Base-by-base conservation (phyloP, 139 green algal genomes). In the Marvania coccoides region DNA sequence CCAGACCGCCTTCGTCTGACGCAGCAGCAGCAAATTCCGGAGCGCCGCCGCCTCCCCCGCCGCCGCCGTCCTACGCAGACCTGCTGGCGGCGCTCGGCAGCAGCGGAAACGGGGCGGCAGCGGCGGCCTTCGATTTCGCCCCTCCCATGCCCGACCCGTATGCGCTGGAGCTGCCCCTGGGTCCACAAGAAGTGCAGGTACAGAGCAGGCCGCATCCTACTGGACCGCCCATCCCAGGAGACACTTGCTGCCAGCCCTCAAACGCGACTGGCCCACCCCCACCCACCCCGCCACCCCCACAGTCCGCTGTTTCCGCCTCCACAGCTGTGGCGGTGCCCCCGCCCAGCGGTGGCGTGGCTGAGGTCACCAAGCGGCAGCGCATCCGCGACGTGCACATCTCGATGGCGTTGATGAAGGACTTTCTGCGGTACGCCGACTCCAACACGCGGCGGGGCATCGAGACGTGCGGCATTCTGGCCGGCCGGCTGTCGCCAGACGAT, bases 391-490 rank as follows among this genome's bases (percentile, higher is more conserved):
- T 96, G 28, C 87, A 96, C 65, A 71, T 97, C 23, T 90, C 81
- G 19, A 65, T 85, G 36, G 76, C 75, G 0, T 67, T 97, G 3
- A 91, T 97, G 86, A 81, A 95, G 15, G 86, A 93, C 67, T 97
- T 97, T 75, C 73, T 97, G 67, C 48, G 70, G 60, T 78, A 77
- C 47, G 79, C 83, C 4, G 30, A 36, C 14, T 34, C 19, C 53
- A 93, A 93, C 73, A 93, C 87, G 15, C 37, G 58, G 39, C 45
- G 76, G 5, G 82, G 82, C 64, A 85, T 97, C 19, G 91, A 97
- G 79, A 90, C 69, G 2, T 96, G 90, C 65, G 90, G 85, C 53
- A 89, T 97, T 30, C 78, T 97, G 57, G 90, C 83, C 0, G 91
- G 88, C 15, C 56, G 39, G 5, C 66, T 97, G 64, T 75, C 81